Evolutionary conservation across 495 filamentous ascomycete species (phyloP).

Genomic region (Neurospora tetraspora): DNA sequence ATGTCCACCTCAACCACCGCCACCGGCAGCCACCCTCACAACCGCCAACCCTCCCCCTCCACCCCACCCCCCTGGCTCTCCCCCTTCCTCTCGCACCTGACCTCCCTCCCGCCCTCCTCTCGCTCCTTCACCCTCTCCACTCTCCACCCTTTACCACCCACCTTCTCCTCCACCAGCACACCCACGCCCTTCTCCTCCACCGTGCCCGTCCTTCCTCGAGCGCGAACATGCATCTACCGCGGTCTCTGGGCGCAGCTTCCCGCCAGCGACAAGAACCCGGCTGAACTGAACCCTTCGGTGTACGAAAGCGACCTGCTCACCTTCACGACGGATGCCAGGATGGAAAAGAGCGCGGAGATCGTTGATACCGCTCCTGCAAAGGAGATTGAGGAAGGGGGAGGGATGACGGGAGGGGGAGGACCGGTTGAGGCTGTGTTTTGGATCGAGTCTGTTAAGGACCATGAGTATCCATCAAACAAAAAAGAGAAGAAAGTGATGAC

Average conservation of each 20-base stretch:
- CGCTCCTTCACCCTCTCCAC: constrained; percentile 56
- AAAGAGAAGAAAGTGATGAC: constrained; percentile 17
- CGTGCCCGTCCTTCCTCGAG: constrained; percentile 25
- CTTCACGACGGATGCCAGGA: constrained; percentile 81
- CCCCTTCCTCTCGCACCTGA: constrained; percentile 54
- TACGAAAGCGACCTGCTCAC: constrained; percentile 68
- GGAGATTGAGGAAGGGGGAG: constrained; percentile 14
- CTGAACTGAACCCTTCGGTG: constrained; percentile 48
- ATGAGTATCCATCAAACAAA: constrained; percentile 15
- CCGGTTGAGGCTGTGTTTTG: constrained; percentile 79
- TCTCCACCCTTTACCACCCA: constrained; percentile 34
- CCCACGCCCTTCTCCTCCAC: neutral
- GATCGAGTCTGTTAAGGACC: constrained; percentile 31
- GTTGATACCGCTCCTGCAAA: constrained; percentile 26
- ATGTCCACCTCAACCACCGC: constrained; percentile 3
- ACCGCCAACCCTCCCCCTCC: constrained; percentile 41
- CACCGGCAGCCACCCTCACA: constrained; percentile 21
- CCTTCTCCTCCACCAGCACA: neutral
- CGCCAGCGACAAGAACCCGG: constrained; percentile 55
- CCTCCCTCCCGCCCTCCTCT: constrained; percentile 8
- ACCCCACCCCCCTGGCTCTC: constrained; percentile 52
- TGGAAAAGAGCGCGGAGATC: constrained; percentile 73
- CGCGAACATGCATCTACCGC: constrained; percentile 55
- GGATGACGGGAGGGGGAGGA: constrained; percentile 49
- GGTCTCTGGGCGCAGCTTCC: constrained; percentile 70